Base-by-base conservation (phyloP, 2,329 filamentous ascomycete genomes). In the Trichoderma oligosporum region DNA sequence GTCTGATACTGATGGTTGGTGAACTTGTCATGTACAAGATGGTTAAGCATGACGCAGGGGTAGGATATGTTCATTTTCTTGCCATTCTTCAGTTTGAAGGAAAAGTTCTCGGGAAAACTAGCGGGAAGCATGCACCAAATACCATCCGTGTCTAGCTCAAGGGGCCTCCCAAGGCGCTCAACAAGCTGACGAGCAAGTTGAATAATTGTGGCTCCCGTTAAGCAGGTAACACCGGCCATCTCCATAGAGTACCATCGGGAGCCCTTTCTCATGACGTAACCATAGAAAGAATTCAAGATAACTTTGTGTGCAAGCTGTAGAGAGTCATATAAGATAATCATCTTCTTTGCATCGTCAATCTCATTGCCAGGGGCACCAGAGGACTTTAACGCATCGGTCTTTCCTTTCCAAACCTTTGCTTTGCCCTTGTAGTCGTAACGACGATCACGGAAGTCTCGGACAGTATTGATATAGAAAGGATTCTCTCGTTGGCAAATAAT, bases 111-210 rank as follows among this genome's bases (percentile, higher is more conserved):
- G 0, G 94, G 94, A 66, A 99, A 99, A 0, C 90, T 94, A 0
- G 90, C 93, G 0, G 94, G 94, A 65, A 99, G 80, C 82, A 99
- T 99, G 74, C 94, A 99, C 95, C 94, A 99, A 67, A 99, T 99
- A 82, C 95, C 94, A 69, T 99, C 94, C 2, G 94, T 99, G 71
- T 99, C 94, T 47, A 99, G 79, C 71, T 99, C 94, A 52, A 99
- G 79, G 0, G 94, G 94, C 57, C 94, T 83, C 22, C 94, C 94
- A 35, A 99, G 89, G 7, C 94, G 84, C 70, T 99, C 94, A 4
- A 99, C 93, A 2, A 99, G 82, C 65, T 94, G 87, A 67, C 93
- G 85, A 16, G 94, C 95, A 82, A 99, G 85, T 68, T 99, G 94
- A 70, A 99, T 99, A 69, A 99, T 99, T 39, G 86, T 89, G 29